Base-by-base conservation (phyloP, 73 alveolate species). In the Paramecium octaurelia region DNA sequence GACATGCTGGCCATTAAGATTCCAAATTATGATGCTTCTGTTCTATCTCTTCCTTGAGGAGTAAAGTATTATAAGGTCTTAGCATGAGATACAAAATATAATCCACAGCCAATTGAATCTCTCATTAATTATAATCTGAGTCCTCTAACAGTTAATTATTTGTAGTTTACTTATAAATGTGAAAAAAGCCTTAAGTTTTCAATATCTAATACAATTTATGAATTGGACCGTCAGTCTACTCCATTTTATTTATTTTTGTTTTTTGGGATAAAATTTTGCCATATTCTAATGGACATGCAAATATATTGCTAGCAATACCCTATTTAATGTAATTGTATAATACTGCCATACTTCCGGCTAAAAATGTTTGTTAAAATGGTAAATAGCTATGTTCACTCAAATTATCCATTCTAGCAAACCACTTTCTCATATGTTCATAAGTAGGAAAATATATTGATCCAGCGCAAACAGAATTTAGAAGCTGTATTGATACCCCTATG, bases 381-480 rank as follows among this genome's bases (percentile, higher is more conserved):
- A 75, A 75, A 42, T 75, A 75, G 20, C 60, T 38, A 20, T 75
- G 88, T 20, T 75, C 88, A 75, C 43, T 75, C 11, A 35, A 75
- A 38, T 75, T 75, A 38, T 75, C 60, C 88, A 75, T 75, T 20
- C 46, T 75, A 29, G 60, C 60, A 75, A 75, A 75, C 60, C 60
- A 75, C 29, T 42, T 35, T 34, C 88, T 75, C 60, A 42, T 42
- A 38, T 38, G 60, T 75, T 75, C 88, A 75, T 75, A 75, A 4
- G 88, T 38, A 36, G 88, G 58, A 75, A 75, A 75, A 42, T 75
- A 75, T 38, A 75, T 75, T 6, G 88, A 75, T 21, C 88, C 88
- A 75, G 68, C 88, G 20, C 58, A 38, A 5, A 75, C 40, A 36
- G 58, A 29, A 38, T 42, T 75, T 12, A 75, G 18, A 42, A 75